Conservation (phyloP, 2,329 filamentous ascomycete species). For the Gyromitra esculenta region DNA sequence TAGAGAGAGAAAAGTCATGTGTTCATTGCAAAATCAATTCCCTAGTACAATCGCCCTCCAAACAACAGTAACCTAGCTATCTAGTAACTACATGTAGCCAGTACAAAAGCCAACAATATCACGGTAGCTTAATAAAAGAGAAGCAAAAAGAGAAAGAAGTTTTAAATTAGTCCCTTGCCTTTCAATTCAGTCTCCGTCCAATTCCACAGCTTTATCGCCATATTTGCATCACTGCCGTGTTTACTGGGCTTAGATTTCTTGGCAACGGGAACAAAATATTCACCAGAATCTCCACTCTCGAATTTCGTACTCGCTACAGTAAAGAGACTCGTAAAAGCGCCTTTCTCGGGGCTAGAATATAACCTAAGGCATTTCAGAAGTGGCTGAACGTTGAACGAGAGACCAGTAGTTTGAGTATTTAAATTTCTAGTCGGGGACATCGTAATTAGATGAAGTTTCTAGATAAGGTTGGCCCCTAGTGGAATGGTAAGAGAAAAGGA, state of each 20-base stretch:
- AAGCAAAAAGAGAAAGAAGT: background rate
- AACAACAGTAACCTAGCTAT: background rate
- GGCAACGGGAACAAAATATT: conserved; percentile 42
- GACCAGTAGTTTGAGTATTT: background rate
- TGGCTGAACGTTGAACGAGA: background rate
- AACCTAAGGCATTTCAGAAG: conserved; percentile 60
- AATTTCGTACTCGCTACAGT: conserved; percentile 23
- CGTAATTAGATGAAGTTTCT: background rate
- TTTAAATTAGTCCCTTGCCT: conserved; percentile 20
- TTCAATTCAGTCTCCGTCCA: conserved; percentile 40
- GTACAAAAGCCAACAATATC: background rate
- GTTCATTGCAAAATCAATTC: background rate
- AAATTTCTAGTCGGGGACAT: conserved; percentile 17
- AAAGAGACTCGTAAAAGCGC: conserved; percentile 19
- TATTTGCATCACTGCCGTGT: conserved; percentile 27
- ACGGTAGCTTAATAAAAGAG: background rate
- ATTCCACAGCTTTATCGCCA: conserved; percentile 44
- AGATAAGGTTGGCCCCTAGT: background rate
- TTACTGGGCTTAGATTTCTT: conserved; percentile 39
- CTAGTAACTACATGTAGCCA: background rate
- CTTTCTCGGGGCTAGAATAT: conserved; percentile 61
- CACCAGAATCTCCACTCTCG: conserved; percentile 28
- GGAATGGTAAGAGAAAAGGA: background rate
- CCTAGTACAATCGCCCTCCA: background rate
- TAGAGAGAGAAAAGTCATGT: background rate